phyloP scores from a whole-genome alignment of 805 yeast genomes.

The Saccharomyces eubayanus region DNA sequence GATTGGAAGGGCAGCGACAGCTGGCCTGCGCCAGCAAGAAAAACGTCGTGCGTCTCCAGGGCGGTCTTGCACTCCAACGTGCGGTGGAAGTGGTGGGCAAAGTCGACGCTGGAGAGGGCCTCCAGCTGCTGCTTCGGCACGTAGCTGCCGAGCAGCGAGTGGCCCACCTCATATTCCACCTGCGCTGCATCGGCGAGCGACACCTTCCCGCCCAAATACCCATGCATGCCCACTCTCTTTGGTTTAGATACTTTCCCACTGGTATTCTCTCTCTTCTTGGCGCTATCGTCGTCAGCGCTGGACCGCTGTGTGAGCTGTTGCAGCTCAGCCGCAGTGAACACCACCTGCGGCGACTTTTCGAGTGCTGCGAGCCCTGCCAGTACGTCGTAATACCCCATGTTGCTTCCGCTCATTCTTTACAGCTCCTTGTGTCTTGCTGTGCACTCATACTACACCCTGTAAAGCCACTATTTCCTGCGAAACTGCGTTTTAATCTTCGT shows the following conservation, averaged over 20 bases:
- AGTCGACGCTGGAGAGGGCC: constrained; percentile 27
- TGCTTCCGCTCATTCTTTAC: neutral
- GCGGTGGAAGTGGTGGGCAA: constrained; percentile 28
- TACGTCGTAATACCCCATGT: constrained; percentile 22
- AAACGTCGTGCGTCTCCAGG: constrained; percentile 19
- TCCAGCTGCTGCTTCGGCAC: constrained; percentile 29
- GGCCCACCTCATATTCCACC: constrained; percentile 24
- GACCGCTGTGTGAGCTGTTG: constrained; percentile 23
- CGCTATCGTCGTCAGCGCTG: constrained; percentile 18
- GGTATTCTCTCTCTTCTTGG: constrained; percentile 13
- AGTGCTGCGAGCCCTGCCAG: constrained; percentile 27
- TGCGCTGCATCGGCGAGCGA: constrained; percentile 19
- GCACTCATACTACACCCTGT: neutral
- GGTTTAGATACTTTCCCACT: constrained; percentile 4
- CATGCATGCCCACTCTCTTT: constrained; percentile 21
- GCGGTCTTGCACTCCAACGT: constrained; percentile 25
- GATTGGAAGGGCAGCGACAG: neutral
- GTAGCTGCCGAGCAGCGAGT: constrained; percentile 28
- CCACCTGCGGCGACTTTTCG: constrained; percentile 25
- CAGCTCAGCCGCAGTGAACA: constrained; percentile 20
- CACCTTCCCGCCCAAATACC: constrained; percentile 26
- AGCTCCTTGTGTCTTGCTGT: neutral
- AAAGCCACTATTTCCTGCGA: neutral
- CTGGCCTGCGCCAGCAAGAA: constrained; percentile 11
- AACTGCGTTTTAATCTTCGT: neutral